These are phyloP conservation scores for Polyporus tsugae DNA, from an alignment of 1,284 basidiomycete genomes.

Conservation along the genomic window DNA sequence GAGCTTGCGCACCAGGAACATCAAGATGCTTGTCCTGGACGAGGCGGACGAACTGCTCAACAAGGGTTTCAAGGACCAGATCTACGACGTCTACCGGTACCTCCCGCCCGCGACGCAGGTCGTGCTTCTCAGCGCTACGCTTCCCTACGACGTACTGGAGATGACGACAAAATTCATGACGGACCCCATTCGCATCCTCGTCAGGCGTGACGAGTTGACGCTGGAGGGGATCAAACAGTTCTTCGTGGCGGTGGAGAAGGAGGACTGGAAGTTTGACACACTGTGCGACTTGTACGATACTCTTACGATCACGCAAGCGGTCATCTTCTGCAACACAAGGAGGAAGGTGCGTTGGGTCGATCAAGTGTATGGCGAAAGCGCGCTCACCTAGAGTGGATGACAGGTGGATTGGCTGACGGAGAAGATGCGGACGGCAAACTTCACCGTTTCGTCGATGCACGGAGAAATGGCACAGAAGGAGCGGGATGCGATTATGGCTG, in stretches of 20 bases:
- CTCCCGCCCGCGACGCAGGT: slow-evolving; percentile 99
- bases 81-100: slow-evolving; percentile 99
- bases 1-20: slow-evolving; percentile 94
- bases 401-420: slow-evolving; percentile 99
- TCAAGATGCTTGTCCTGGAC: slow-evolving; percentile 99
- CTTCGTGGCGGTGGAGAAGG: slow-evolving; percentile 99
- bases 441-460: slow-evolving; percentile 97
- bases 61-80: slow-evolving; percentile 99
- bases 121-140: slow-evolving; percentile 93
- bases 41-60: slow-evolving; percentile 98
- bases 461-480: slow-evolving; percentile 99
- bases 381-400: slow-evolving; percentile 2
- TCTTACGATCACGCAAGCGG: slow-evolving; percentile 98
- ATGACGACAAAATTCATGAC: slow-evolving; percentile 99
- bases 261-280: slow-evolving; percentile 99
- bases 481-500: slow-evolving; percentile 98
- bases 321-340: slow-evolving; percentile 99
- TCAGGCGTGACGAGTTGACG: slow-evolving; percentile 99
- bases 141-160: slow-evolving; percentile 98
- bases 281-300: slow-evolving; percentile 99
- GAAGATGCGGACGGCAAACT: slow-evolving; percentile 97
- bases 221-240: slow-evolving; percentile 99
- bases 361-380: slow-evolving; percentile 1
- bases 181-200: slow-evolving; percentile 97
- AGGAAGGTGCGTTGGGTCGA: slow-evolving; percentile 76